phyloP scores from a whole-genome alignment of 1,284 basidiomycete species.

The Malassezia japonica region DNA sequence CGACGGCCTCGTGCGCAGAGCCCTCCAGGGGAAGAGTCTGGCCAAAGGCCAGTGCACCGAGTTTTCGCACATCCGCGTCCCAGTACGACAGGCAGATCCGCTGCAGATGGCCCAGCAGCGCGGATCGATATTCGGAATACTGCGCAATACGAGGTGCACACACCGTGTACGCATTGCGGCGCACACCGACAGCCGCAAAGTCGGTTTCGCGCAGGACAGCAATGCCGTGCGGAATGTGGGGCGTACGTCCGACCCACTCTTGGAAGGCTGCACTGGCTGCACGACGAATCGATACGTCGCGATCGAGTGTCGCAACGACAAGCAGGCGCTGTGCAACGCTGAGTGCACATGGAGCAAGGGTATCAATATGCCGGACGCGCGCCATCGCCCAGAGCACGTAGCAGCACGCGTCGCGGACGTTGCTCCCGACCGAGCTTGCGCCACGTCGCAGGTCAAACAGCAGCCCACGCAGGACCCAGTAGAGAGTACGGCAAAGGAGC shows the following conservation, averaged over 20 bases:
- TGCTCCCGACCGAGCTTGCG: conserved; percentile 82
- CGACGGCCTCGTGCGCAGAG: too few relatives aligned
- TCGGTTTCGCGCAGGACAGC: conserved; percentile 82
- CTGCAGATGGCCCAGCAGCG: conserved; percentile 66
- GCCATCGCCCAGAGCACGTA: conserved; percentile 94
- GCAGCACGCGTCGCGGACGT: conserved; percentile 83
- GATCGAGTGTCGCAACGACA: conserved; percentile 73
- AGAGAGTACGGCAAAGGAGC: conserved; percentile 23
- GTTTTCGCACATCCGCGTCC: conserved; percentile 69
- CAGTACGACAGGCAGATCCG: conserved; percentile 73
- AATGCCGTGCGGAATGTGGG: conserved; percentile 80
- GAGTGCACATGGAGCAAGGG: conserved; percentile 59
- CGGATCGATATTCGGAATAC: conserved; percentile 56
- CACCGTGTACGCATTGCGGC: conserved; percentile 69
- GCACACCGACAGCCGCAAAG: conserved; percentile 82
- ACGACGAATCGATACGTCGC: conserved; percentile 87
- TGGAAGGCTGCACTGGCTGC: conserved; percentile 97
- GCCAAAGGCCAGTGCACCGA: conserved; percentile 71
- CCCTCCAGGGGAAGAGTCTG: too few relatives aligned
- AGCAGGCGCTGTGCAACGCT: conserved; percentile 59
- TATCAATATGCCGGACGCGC: conserved; percentile 54
- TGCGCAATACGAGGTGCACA: conserved; percentile 76
- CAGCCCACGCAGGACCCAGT: conserved; percentile 56
- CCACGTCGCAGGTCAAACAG: conserved; percentile 86
- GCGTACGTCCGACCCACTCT: conserved; percentile 81